A percentile compares a stretch with the other conserved stretches of the same genome.
These are phyloP conservation scores for Leishmania tropica DNA, from an alignment of 208 protist genomes.

Conservation along the genomic window DNA sequence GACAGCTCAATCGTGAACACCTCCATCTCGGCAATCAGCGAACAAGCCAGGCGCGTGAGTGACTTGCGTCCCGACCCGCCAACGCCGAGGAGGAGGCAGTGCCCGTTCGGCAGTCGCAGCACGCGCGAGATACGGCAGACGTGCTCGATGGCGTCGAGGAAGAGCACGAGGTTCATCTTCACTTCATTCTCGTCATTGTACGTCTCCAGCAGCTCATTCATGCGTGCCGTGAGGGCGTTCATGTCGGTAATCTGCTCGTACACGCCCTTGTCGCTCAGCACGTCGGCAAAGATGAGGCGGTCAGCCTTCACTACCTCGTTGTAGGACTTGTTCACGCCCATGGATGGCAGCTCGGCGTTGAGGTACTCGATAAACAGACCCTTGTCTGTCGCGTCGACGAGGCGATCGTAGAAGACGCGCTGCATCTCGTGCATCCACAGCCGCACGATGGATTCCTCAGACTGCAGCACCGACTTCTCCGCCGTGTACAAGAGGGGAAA, in stretches of 20 bases:
- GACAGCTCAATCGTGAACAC: slow-evolving; percentile 97
- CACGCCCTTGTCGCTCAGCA: slow-evolving; percentile 72
- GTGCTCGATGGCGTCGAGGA: slow-evolving; percentile 97
- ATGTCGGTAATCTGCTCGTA: slow-evolving; percentile 95
- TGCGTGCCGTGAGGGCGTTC: slow-evolving; percentile 57
- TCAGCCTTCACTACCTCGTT: slow-evolving; percentile 57
- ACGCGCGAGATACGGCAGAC: slow-evolving; percentile 96
- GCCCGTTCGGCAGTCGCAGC: slow-evolving; percentile 93
- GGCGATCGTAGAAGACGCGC: slow-evolving; percentile 96
- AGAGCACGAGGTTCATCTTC: slow-evolving; percentile 96
- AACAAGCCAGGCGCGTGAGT: slow-evolving; percentile 94
- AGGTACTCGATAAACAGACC: slow-evolving; percentile 76
- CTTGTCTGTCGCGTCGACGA: slow-evolving; percentile 92
- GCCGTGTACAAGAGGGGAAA: slow-evolving; percentile 95
- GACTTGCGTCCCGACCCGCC: slow-evolving; percentile 97
- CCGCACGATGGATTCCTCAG: slow-evolving; percentile 64
- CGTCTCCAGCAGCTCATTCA: slow-evolving; percentile 85
- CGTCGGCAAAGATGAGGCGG: slow-evolving; percentile 95
- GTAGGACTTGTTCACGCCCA: slow-evolving; percentile 73
- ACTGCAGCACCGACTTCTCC: slow-evolving; percentile 68
- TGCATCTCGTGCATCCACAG: slow-evolving; percentile 97
- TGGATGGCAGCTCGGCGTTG: slow-evolving; percentile 58
- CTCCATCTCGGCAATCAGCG: slow-evolving; percentile 93
- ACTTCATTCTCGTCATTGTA: slow-evolving; percentile 96
- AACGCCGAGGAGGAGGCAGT: slow-evolving; percentile 97